These are phyloP conservation scores for Cryptococcus sp. DNA, from an alignment of 1,284 basidiomycete genomes.

Conservation along the genomic window DNA sequence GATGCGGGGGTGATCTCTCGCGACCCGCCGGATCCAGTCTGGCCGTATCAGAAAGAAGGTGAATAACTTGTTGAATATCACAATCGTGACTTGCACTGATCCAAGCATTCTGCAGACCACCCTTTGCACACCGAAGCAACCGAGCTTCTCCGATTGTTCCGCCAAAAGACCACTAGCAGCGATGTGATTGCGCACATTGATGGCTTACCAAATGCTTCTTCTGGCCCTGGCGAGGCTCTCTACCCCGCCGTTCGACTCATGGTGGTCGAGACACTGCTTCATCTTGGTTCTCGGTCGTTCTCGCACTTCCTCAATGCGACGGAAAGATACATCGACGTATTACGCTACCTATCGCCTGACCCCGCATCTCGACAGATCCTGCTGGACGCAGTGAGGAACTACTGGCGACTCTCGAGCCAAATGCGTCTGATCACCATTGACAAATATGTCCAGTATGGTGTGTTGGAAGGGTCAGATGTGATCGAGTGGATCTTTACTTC, in stretches of 20 bases:
- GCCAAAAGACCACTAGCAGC: slow-evolving; percentile 66
- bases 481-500: slow-evolving; percentile 78
- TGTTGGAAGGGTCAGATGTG: slow-evolving; percentile 91
- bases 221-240: slow-evolving; percentile 56
- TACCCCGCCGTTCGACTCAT: slow-evolving; percentile 73
- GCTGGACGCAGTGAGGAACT: slow-evolving; percentile 67
- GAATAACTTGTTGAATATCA: slow-evolving; percentile 27
- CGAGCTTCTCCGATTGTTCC: slow-evolving; percentile 76
- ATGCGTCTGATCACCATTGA: slow-evolving; percentile 91
- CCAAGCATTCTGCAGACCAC: slow-evolving; percentile 57
- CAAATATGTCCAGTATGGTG: slow-evolving; percentile 97
- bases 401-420: slow-evolving; percentile 79
- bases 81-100: no score
- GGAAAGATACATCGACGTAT: slow-evolving; percentile 88
- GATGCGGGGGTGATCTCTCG: slow-evolving; percentile 64
- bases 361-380: slow-evolving; percentile 61
- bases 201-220: slow-evolving; percentile 55
- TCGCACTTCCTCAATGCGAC: slow-evolving; percentile 98
- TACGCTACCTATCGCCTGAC: slow-evolving; percentile 69
- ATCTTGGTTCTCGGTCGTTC: slow-evolving; percentile 92
- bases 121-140: slow-evolving; percentile 77
- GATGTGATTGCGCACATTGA: slow-evolving; percentile 78
- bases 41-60: slow-evolving; percentile 78
- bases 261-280: slow-evolving; percentile 83
- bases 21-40: slow-evolving; percentile 78